A percentile compares a stretch with the other conserved stretches of the same genome.
Conservation (phyloP, 306 rosid species). For the Purshia tridentata region DNA sequence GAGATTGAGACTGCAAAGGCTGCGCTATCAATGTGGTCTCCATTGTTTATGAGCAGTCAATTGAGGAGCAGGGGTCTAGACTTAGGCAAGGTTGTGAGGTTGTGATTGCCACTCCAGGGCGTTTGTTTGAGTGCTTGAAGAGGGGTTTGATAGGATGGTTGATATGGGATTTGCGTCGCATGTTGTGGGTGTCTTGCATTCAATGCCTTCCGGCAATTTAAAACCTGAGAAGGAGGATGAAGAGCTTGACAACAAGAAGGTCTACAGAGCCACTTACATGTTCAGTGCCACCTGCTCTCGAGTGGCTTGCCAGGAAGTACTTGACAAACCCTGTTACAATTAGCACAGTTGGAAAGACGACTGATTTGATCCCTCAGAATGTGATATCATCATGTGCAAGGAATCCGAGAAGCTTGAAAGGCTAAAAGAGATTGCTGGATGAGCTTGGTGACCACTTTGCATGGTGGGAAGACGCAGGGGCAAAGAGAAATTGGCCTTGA, state of each 20-base stretch:
- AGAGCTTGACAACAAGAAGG: constrained; percentile 83
- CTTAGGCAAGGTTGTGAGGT: constrained; percentile 88
- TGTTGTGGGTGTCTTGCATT: constrained; percentile 85
- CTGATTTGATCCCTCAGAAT: constrained; percentile 77
- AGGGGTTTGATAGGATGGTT: constrained; percentile 92
- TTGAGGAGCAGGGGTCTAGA: constrained; percentile 89
- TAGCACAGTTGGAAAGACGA: constrained; percentile 83
- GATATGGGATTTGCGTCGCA: constrained; percentile 95
- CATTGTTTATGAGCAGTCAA: constrained; percentile 92
- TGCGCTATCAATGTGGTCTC: constrained; percentile 87
- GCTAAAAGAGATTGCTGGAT: constrained; percentile 48
- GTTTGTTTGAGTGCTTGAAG: constrained; percentile 83
- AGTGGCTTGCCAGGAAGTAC: constrained; percentile 82
- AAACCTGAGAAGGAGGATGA: constrained; percentile 90
- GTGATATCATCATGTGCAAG: constrained; percentile 59
- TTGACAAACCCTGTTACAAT: constrained; percentile 83
- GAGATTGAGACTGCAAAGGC: constrained; percentile 86
- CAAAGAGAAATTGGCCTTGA: constrained; percentile 90
- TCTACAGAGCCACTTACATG: constrained; percentile 87
- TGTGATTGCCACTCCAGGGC: constrained; percentile 92
- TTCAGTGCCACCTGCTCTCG: constrained; percentile 89
- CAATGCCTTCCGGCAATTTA: constrained; percentile 92
- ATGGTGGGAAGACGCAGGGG: constrained; percentile 87
- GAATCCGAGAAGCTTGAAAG: constrained; percentile 47
- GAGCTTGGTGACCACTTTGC: constrained; percentile 69